Percentiles rank a stretch among this genome's conserved stretches.
Conservation (phyloP, 1,284 basidiomycete species). For the Hemileia vastatrix region DNA sequence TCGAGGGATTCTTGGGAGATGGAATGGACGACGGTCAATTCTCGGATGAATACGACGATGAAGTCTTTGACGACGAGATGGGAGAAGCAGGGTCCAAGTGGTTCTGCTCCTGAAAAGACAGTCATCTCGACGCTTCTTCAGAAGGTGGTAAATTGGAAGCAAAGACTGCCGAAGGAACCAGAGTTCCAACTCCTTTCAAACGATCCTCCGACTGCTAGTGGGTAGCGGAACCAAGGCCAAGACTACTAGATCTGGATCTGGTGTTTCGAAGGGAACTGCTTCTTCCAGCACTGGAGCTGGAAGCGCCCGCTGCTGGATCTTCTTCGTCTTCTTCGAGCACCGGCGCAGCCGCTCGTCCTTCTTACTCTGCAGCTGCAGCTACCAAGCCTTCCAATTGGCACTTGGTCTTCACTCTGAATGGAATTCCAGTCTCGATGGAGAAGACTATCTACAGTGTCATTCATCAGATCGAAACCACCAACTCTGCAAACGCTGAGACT, state of each 20-base stretch:
- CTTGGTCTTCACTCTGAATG: neutral
- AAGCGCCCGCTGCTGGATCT: constrained; percentile 6
- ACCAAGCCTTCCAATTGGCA: neutral
- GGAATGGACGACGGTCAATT: neutral
- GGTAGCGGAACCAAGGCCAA: too few species aligned
- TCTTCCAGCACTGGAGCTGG: neutral
- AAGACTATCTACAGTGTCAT: constrained; percentile 3
- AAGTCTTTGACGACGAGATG: constrained; percentile 34
- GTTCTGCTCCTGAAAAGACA: constrained; percentile 30
- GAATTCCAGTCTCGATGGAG: neutral
- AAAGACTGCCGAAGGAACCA: neutral
- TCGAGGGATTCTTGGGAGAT: too few species aligned
- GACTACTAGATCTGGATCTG: too few species aligned
- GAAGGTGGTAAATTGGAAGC: constrained; percentile 26
- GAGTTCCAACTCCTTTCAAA: neutral
- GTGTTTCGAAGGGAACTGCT: neutral
- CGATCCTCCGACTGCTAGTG: neutral
- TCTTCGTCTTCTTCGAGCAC: constrained; percentile 7
- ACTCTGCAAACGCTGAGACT: constrained; percentile 5
- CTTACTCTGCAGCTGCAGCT: neutral
- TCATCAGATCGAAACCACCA: neutral
- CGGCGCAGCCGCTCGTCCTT: neutral
- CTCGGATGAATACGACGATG: constrained; percentile 35
- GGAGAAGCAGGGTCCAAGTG: constrained; percentile 22
- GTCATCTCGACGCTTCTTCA: constrained; percentile 34